Evolutionary conservation across 371 early-diverging fungal genomes (phyloP).

Genomic region (Mucor piriformis): DNA sequence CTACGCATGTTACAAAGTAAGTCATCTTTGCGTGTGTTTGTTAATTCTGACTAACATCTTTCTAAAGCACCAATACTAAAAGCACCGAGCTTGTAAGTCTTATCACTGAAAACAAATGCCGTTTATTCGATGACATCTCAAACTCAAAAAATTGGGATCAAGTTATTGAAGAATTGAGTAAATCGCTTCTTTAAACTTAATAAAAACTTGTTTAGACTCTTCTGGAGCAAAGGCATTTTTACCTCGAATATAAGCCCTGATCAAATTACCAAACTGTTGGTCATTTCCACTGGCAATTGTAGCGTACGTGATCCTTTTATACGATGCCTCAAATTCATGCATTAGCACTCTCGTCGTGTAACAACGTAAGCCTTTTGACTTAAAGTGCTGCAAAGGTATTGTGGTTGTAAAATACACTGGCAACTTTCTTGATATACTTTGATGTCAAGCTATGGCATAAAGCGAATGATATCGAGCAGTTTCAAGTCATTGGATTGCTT

Average conservation of each 20-base stretch:
- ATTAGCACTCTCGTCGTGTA: too few species aligned
- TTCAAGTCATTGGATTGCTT: too few species aligned
- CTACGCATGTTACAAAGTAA: too few species aligned
- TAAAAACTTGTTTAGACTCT: slow-evolving; percentile 8
- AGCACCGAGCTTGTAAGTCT: neutral
- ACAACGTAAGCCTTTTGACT: too few species aligned
- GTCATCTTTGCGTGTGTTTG: too few species aligned
- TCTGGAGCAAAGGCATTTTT: slow-evolving; percentile 23
- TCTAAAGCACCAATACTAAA: slow-evolving; percentile 1
- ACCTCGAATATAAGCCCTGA: slow-evolving; percentile 30
- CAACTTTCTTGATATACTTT: too few species aligned
- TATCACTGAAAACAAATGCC: neutral
- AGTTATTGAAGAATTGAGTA: slow-evolving; percentile 15
- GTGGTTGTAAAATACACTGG: too few species aligned
- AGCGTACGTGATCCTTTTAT: too few species aligned
- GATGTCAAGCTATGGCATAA: too few species aligned
- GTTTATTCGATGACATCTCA: slow-evolving; percentile 8
- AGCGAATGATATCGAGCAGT: too few species aligned
- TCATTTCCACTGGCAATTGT: slow-evolving; percentile 67
- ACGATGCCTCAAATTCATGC: too few species aligned
- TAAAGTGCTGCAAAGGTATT: too few species aligned
- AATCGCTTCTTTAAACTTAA: neutral
- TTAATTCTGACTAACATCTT: neutral
- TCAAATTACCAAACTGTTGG: slow-evolving; percentile 58
- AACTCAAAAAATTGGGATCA: slow-evolving; percentile 12